Conservation (phyloP, 768 basidiomycete genomes). For the Calocera cornea region DNA sequence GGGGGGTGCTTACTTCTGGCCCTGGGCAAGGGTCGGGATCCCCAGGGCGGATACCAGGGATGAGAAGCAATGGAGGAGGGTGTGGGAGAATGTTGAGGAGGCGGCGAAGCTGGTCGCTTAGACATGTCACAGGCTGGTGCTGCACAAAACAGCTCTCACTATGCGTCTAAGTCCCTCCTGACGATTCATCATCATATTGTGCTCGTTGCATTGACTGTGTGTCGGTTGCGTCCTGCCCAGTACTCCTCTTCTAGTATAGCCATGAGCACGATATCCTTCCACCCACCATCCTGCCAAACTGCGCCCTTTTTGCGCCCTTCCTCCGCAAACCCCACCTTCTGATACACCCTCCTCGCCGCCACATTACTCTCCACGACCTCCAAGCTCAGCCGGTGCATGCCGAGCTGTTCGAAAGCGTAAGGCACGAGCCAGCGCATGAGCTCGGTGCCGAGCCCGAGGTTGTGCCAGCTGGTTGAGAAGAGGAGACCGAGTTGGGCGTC, state of each 20-base stretch:
- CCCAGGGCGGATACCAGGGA: not conserved
- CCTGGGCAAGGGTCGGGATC: not conserved
- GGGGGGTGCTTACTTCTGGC: slow-evolving; percentile 26
- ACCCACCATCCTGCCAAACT: not conserved
- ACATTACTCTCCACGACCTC: not conserved
- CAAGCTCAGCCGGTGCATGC: not conserved
- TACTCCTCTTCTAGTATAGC: not conserved
- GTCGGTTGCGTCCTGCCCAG: not conserved
- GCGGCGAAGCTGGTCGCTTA: not conserved
- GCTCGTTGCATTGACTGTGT: no score
- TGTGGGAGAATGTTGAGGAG: slow-evolving; percentile 4
- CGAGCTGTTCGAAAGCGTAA: not conserved
- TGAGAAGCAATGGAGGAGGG: not conserved
- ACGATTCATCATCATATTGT: no score
- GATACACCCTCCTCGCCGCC: not conserved
- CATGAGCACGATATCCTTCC: not conserved
- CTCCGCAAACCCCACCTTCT: not conserved
- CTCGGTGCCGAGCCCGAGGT: not conserved
- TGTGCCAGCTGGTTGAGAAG: not conserved
- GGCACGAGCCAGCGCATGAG: not conserved
- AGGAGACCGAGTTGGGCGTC: not conserved
- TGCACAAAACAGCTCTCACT: no score
- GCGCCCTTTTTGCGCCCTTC: not conserved
- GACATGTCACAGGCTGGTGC: not conserved
- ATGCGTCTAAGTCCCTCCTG: no score